A percentile compares a stretch with the other conserved stretches of the same genome.
phyloP scores from a whole-genome alignment of 2,329 filamentous ascomycete species.

The Rutstroemia sydowiana region DNA sequence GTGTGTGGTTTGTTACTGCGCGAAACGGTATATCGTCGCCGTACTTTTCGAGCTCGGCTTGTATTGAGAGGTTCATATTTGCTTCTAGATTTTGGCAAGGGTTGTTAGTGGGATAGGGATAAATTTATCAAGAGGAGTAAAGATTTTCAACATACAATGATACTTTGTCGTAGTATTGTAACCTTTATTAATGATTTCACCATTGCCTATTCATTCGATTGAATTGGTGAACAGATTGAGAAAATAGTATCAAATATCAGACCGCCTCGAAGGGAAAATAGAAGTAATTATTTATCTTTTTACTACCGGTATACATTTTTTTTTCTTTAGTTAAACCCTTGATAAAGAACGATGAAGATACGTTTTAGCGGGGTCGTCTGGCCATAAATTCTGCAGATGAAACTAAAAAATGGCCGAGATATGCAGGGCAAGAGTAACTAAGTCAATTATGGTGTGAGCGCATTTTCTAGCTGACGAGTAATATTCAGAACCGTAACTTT shows the following conservation, averaged over 20 bases:
- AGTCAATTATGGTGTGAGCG: too few relatives aligned
- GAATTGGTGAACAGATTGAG: too few relatives aligned
- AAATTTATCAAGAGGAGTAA: not conserved
- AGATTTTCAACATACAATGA: not conserved
- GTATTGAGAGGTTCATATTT: conserved; percentile 37
- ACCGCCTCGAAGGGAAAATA: too few relatives aligned
- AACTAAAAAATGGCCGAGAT: not conserved
- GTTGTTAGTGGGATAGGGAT: not conserved
- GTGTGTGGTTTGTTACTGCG: conserved; percentile 62
- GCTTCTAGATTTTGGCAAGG: not conserved
- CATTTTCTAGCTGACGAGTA: not conserved
- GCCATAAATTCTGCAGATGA: not conserved
- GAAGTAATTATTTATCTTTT: too few relatives aligned
- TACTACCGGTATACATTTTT: too few relatives aligned
- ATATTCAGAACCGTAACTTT: not conserved
- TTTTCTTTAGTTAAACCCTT: too few relatives aligned
- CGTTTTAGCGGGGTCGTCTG: not conserved
- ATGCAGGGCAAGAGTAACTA: not conserved
- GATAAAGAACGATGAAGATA: too few relatives aligned
- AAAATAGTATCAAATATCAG: too few relatives aligned
- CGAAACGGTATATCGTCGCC: conserved; percentile 67
- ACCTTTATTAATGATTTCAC: not conserved
- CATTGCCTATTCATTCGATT: too few relatives aligned
- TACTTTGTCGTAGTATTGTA: not conserved
- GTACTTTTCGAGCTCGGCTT: conserved; percentile 49